A percentile compares a stretch with the other conserved stretches of the same genome.
phyloP scores from a whole-genome alignment of 768 basidiomycete species.

The Clavaria fumosa region DNA sequence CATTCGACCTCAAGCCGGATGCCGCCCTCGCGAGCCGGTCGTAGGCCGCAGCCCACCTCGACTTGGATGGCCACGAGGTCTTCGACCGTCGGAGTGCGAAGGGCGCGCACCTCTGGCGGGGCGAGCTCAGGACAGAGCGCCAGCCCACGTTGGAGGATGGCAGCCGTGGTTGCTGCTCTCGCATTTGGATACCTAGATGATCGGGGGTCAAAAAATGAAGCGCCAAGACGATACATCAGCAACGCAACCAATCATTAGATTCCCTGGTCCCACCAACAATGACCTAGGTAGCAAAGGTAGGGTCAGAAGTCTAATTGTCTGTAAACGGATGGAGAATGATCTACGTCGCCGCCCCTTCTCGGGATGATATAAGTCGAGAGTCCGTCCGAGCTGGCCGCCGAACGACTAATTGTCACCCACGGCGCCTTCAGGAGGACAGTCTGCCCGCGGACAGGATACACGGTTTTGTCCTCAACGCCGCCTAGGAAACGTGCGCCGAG shows the following conservation, averaged over 20 bases:
- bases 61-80: conserved; percentile 34
- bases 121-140: conserved; percentile 41
- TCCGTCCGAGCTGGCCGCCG: conserved; percentile 25
- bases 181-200: conserved; percentile 43
- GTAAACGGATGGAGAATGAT: conserved; percentile 4
- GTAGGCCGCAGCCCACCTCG: conserved; percentile 42
- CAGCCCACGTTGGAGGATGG: conserved; percentile 40
- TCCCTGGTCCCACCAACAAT: conserved; percentile 49
- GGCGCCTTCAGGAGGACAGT: conserved; percentile 64
- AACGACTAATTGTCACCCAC: conserved; percentile 41
- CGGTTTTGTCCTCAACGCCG: conserved; percentile 62
- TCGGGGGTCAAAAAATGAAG: background rate
- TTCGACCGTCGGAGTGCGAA: conserved; percentile 30
- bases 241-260: conserved; percentile 42
- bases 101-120: conserved; percentile 33
- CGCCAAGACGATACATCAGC: background rate
- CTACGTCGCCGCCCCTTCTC: conserved; percentile 38
- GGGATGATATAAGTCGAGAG: conserved; percentile 52
- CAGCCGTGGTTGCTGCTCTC: conserved; percentile 42
- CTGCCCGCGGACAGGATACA: conserved; percentile 76
- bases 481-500: conserved; percentile 60
- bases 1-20: conserved; percentile 41
- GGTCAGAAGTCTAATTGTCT: background rate
- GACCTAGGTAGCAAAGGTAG: conserved; percentile 19
- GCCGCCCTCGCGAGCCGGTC: conserved; percentile 55